Percentiles rank a stretch among this genome's conserved stretches.
Evolutionary conservation across 192 early-diverging fungal species (phyloP).

Genomic region (Coemansia sp.): DNA sequence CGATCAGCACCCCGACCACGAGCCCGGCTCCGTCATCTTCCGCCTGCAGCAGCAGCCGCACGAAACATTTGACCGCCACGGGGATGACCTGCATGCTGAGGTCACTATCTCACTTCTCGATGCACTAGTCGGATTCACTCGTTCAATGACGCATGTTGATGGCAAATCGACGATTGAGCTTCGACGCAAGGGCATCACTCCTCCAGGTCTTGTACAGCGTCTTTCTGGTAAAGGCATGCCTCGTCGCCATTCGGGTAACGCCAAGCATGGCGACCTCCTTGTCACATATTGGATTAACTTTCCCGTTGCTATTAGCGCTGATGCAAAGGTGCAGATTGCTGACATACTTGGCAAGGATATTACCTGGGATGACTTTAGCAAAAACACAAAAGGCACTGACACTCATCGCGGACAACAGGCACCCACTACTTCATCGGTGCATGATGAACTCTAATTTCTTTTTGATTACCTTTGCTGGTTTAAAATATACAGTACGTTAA

Average conservation of each 20-base stretch:
- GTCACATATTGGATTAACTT: slow-evolving; percentile 87
- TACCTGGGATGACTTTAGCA: slow-evolving; percentile 38
- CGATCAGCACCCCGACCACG: slow-evolving; percentile 87
- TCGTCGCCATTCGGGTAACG: slow-evolving; percentile 2
- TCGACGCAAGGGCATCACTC: slow-evolving; percentile 56
- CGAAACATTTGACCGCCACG: slow-evolving; percentile 69
- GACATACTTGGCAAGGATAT: slow-evolving; percentile 11
- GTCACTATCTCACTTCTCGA: slow-evolving; percentile 72
- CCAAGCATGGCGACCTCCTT: slow-evolving; percentile 65
- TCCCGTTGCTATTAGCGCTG: slow-evolving; percentile 53
- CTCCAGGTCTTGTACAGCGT: slow-evolving; percentile 74
- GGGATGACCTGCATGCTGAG: slow-evolving; percentile 74
- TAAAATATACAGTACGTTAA: no score
- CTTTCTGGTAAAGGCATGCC: slow-evolving; percentile 93
- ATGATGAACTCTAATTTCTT: slow-evolving; percentile 36
- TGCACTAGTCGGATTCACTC: slow-evolving; percentile 80
- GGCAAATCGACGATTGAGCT: slow-evolving; percentile 65
- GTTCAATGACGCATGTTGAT: slow-evolving; percentile 78
- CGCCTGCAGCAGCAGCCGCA: slow-evolving; percentile 69
- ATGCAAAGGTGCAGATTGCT: slow-evolving; percentile 15
- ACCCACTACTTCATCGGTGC: neutral
- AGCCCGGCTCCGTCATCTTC: slow-evolving; percentile 88
- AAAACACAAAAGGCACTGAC: neutral
- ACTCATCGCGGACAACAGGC: slow-evolving; percentile 30
- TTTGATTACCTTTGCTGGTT: neutral